Base-by-base conservation (phyloP, 2,329 filamentous ascomycete species). In the Nemania sp. region DNA sequence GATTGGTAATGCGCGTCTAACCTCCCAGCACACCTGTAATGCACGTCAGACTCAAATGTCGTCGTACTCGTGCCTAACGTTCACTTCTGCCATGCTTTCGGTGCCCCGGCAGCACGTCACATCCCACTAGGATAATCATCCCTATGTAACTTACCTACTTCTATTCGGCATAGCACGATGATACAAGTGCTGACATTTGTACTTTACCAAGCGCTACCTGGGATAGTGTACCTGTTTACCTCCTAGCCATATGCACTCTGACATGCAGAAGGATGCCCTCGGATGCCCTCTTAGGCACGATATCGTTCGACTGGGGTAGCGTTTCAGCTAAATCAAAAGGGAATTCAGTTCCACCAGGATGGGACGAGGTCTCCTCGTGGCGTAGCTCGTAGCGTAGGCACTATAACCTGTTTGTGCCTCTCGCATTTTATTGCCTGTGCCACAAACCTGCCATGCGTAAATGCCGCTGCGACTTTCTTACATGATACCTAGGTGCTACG, bases 1-100 rank as follows among this genome's bases (percentile, higher is more conserved):
- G 49, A 58, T 61, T 58, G 59, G 59, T 47, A 58, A 54, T 54
- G 59, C 59, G 49, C 54, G 59, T 50, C 59, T 39, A 4, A n/a
- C 11, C 35, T 39, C 35, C 4, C 35, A 39, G 7, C 25, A 29
- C 25, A 29, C 25, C 15, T 12, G 35, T 39, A n/a, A 39, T 39
- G 35, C 35, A 39, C 13, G 35, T 39, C 11, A 39, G 35, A 39
- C 15, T 12, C 9, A 4, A 39, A 12, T 7, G 35, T n/a, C 25
- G 35, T n/a, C 35, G 15, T n/a, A 39, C 11, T 39, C 35, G 15
- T 39, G 35, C 35, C 35, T 39, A 39, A 39, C 11, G 11, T n/a
- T 39, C 15, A 12, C 35, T 5, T n/a, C 15, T 39, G 35, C 25
- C 25, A 29, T 29, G 25, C 25, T 29, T n/a, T 29, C 25, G 25